phyloP scores from a whole-genome alignment of 768 basidiomycete genomes.

The Paxillus ammoniavirescens region DNA sequence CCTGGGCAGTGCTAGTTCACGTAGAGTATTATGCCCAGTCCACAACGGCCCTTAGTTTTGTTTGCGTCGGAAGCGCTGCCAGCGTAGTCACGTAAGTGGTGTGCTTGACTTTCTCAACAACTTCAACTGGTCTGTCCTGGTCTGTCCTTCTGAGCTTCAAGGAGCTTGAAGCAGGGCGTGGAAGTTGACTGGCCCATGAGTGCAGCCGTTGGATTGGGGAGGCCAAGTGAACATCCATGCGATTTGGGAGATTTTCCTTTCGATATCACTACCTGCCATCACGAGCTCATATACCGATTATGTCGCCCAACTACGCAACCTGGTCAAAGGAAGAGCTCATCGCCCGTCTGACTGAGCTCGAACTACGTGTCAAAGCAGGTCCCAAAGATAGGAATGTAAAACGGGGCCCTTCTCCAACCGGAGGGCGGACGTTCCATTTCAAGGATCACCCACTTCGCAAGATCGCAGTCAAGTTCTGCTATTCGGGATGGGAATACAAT shows the following conservation, averaged over 20 bases:
- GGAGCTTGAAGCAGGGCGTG: too few relatives aligned
- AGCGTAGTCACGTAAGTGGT: too few relatives aligned
- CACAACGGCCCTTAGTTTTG: too few relatives aligned
- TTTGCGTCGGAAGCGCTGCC: too few relatives aligned
- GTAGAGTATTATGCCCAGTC: too few relatives aligned
- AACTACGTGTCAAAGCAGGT: constrained; percentile 28
- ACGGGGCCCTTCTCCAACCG: constrained; percentile 15
- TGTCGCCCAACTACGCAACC: constrained; percentile 46
- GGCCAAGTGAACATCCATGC: constrained; percentile 18
- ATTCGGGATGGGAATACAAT: constrained; percentile 89
- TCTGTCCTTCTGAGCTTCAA: too few relatives aligned
- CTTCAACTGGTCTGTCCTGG: too few relatives aligned
- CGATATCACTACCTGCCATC: constrained; percentile 33
- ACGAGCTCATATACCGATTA: constrained; percentile 27
- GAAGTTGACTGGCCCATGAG: too few relatives aligned
- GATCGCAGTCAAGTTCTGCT: constrained; percentile 92
- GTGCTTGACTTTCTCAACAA: too few relatives aligned
- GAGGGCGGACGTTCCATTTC: constrained; percentile 58
- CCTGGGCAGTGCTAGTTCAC: too few relatives aligned
- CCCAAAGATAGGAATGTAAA: constrained; percentile 15
- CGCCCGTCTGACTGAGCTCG: constrained; percentile 57
- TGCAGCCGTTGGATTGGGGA: too few relatives aligned
- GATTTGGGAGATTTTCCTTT: constrained; percentile 30
- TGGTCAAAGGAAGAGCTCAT: constrained; percentile 74
- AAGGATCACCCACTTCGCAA: constrained; percentile 72